Percentiles rank a stretch among this genome's conserved stretches.
These are phyloP conservation scores for Vitis rotundifolia DNA, from an alignment of 164 flowering plant species.

Conservation along the genomic window DNA sequence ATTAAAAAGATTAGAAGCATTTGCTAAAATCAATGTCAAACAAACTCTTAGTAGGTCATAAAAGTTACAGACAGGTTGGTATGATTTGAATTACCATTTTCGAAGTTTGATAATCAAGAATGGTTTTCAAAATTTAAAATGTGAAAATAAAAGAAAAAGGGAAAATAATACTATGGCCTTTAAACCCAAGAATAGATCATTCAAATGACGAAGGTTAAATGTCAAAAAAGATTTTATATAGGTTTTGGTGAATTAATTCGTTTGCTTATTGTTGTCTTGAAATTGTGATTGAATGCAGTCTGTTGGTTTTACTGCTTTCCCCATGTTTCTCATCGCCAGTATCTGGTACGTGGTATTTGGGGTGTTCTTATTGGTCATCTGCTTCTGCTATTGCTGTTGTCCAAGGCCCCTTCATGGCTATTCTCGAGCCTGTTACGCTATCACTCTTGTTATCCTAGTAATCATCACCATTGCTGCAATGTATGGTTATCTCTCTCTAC, in stretches of 20 bases:
- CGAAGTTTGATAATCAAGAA: no score
- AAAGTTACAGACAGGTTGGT: no score
- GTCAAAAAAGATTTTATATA: background rate
- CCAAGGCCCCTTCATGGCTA: constrained; percentile 26
- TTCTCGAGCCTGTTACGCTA: constrained; percentile 30
- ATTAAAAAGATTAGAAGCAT: no score
- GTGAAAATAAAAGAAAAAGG: no score
- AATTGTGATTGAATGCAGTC: constrained; percentile 31
- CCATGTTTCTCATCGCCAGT: constrained; percentile 33
- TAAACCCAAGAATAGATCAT: no score
- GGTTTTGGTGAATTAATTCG: background rate
- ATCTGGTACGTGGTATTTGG: constrained; percentile 44
- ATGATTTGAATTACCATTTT: no score
- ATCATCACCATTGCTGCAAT: constrained; percentile 32
- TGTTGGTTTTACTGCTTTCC: constrained; percentile 44
- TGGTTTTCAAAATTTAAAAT: no score
- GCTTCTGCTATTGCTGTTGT: constrained; percentile 27
- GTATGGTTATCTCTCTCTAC: constrained; percentile 22
- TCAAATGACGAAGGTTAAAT: no score
- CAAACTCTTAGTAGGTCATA: no score
- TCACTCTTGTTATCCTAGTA: constrained; percentile 39
- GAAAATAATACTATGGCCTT: no score
- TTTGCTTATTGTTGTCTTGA: background rate
- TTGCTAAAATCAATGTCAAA: no score
- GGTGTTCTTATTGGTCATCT: constrained; percentile 21